Percentiles rank a stretch among this genome's conserved stretches.
Conservation (phyloP, 805 yeast genomes). For the Metschnikowia continentalis region DNA sequence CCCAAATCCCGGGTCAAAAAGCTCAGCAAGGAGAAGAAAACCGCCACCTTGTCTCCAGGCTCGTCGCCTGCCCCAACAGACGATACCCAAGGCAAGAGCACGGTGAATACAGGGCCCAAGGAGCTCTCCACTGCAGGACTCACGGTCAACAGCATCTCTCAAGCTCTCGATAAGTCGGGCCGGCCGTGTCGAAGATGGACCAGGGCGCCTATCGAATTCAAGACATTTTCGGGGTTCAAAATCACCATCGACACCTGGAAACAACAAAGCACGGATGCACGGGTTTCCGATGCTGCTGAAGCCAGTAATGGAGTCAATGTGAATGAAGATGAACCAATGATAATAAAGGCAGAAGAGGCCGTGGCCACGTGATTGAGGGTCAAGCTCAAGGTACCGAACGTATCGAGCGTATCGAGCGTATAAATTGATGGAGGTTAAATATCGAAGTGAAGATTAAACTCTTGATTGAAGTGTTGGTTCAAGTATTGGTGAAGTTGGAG, state of each 20-base stretch:
- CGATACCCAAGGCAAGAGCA: slow-evolving; percentile 11
- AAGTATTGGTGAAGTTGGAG: too few relatives aligned
- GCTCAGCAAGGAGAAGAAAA: slow-evolving; percentile 28
- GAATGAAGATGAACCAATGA: not conserved
- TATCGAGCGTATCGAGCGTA: too few relatives aligned
- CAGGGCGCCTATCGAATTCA: slow-evolving; percentile 32
- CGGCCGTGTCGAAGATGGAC: slow-evolving; percentile 32
- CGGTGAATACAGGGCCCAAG: slow-evolving; percentile 31
- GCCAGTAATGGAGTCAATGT: not conserved
- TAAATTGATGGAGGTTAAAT: too few relatives aligned
- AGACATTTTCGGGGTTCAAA: slow-evolving; percentile 43
- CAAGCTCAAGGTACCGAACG: too few relatives aligned
- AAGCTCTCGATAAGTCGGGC: slow-evolving; percentile 34
- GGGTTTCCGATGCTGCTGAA: not conserved
- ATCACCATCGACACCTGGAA: slow-evolving; percentile 22
- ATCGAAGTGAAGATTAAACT: too few relatives aligned
- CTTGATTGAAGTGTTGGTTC: too few relatives aligned
- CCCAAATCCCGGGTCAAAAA: slow-evolving; percentile 31
- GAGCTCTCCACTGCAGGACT: slow-evolving; percentile 40
- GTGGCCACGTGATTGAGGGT: not conserved
- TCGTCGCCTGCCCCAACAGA: slow-evolving; percentile 26
- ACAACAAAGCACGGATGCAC: not conserved
- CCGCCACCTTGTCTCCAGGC: slow-evolving; percentile 15
- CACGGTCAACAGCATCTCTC: slow-evolving; percentile 31
- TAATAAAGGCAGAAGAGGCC: not conserved